phyloP scores from a whole-genome alignment of 306 rosid genomes.

The Cucurbita moschata region DNA sequence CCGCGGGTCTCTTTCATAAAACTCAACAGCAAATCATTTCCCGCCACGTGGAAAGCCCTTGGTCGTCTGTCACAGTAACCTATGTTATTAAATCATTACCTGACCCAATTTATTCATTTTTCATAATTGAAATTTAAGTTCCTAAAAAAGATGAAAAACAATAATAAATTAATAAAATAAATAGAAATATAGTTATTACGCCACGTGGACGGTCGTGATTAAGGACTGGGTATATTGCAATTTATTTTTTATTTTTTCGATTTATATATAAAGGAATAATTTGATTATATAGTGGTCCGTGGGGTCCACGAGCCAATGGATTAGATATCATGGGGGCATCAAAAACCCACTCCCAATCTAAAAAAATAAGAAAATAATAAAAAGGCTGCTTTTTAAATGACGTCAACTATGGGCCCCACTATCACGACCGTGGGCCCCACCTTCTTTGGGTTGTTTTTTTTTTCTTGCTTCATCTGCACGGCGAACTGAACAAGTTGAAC shows the following conservation, averaged over 20 bases:
- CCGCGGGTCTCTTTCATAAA: neutral
- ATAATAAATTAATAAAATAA: no score
- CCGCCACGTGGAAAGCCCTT: neutral
- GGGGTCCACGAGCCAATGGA: neutral
- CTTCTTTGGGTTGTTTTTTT: neutral
- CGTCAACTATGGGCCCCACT: neutral
- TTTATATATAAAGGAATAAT: neutral
- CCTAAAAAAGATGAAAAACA: no score
- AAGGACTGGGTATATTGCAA: neutral
- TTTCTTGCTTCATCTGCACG: neutral
- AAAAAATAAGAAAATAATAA: neutral
- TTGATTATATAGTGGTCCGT: neutral
- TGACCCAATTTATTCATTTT: neutral
- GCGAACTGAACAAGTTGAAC: neutral
- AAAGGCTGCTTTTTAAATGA: neutral
- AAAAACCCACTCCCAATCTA: neutral
- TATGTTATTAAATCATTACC: neutral
- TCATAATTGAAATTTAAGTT: neutral
- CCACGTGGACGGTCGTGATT: neutral
- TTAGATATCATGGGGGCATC: constrained; percentile 2
- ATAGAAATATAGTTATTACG: neutral
- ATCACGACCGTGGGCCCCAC: neutral
- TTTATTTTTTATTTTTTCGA: neutral
- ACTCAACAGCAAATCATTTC: neutral
- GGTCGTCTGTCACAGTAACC: neutral